These are phyloP conservation scores for Symbiodinium natans DNA, from an alignment of 73 alveolate genomes.

Conservation along the genomic window DNA sequence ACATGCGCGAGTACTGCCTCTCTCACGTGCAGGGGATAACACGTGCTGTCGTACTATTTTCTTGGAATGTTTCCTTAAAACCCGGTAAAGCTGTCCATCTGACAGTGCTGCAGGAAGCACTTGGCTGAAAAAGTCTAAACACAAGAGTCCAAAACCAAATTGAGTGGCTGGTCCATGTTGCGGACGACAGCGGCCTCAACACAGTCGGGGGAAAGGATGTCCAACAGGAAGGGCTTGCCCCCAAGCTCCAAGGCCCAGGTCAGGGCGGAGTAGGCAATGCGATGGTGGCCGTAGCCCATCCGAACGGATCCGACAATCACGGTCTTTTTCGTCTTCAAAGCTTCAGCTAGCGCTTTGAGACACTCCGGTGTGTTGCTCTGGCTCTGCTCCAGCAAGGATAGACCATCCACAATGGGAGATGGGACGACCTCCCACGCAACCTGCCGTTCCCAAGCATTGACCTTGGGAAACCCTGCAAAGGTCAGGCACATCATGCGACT, in stretches of 20 bases:
- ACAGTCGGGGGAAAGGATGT: conserved; percentile 73
- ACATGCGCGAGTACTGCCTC: conserved; percentile 88
- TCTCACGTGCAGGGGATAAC: too few relatives aligned
- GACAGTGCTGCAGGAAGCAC: too few relatives aligned
- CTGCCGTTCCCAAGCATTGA: conserved; percentile 54
- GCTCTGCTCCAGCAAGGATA: conserved; percentile 68
- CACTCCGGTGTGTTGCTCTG: conserved; percentile 88
- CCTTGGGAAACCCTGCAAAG: conserved; percentile 55
- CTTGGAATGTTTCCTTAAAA: too few relatives aligned
- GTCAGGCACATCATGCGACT: conserved; percentile 75
- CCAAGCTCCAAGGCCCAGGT: conserved; percentile 92
- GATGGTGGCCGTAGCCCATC: conserved; percentile 93
- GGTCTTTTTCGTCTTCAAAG: conserved; percentile 45
- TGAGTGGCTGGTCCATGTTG: conserved; percentile 77
- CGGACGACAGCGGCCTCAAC: conserved; percentile 76
- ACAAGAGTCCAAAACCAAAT: too few relatives aligned
- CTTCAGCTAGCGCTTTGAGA: conserved; percentile 23
- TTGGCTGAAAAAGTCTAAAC: too few relatives aligned
- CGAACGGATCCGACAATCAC: conserved; percentile 91
- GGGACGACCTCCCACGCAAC: conserved; percentile 24
- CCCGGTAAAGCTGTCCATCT: too few relatives aligned
- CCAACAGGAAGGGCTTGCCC: conserved; percentile 73
- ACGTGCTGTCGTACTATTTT: too few relatives aligned
- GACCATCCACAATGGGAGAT: conserved; percentile 79
- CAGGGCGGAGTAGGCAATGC: conserved; percentile 83